Evolutionary conservation across 2,329 filamentous ascomycete species (phyloP).

Genomic region (Didymellaceae sp.): DNA sequence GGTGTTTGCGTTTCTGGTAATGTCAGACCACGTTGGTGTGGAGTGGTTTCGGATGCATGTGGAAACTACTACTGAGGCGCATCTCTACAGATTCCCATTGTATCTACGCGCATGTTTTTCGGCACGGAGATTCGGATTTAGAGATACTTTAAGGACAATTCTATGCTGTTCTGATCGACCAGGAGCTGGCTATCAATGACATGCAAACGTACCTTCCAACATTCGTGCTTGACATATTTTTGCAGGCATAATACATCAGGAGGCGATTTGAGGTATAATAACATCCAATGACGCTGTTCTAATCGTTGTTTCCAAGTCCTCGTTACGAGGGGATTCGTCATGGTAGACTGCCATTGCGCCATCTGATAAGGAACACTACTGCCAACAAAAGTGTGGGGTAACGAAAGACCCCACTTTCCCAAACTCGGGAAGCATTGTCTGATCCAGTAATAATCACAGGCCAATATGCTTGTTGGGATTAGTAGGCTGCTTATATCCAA

Average conservation of each 20-base stretch:
- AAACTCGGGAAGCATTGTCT: not conserved
- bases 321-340: constrained; percentile 22
- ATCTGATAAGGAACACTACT: constrained; percentile 24
- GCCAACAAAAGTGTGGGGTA: constrained; percentile 15
- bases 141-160: too few relatives aligned
- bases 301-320: not conserved
- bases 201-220: too few relatives aligned
- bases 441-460: not conserved
- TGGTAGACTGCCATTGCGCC: constrained; percentile 31
- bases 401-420: not conserved
- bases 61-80: not conserved
- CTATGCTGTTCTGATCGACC: too few relatives aligned
- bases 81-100: too few relatives aligned
- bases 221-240: too few relatives aligned
- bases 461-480: constrained; percentile 3
- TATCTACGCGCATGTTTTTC: too few relatives aligned
- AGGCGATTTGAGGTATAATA: not conserved
- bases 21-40: not conserved
- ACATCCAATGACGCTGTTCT: not conserved
- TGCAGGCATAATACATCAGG: too few relatives aligned
- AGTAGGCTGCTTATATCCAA: not conserved
- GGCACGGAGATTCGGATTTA: too few relatives aligned
- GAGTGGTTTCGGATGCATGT: not conserved
- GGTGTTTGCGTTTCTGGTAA: constrained; percentile 2
- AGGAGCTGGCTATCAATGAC: too few relatives aligned